Conservation (phyloP, 805 yeast species). For the Nakazawaea holstii region DNA sequence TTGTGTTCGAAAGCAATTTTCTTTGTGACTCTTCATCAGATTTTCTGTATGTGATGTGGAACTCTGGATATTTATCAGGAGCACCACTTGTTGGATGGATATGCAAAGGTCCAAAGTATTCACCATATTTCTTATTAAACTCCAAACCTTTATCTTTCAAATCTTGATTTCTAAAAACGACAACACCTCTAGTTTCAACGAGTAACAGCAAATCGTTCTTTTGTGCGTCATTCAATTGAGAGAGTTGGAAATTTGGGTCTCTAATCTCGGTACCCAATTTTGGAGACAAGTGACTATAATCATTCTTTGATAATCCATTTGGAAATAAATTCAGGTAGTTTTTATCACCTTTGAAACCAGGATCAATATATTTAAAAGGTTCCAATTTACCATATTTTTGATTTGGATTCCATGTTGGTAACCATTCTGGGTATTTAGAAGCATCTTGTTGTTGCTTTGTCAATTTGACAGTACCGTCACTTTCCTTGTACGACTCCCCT, state of each 20-base stretch:
- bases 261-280: conserved; percentile 62
- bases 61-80: conserved; percentile 51
- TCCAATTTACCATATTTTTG: conserved; percentile 46
- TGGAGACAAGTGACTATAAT: conserved; percentile 47
- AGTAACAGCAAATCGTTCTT: conserved; percentile 66
- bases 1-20: conserved; percentile 28
- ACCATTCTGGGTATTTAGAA: conserved; percentile 45
- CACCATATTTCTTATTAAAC: conserved; percentile 46
- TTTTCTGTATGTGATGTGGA: conserved; percentile 57
- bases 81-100: conserved; percentile 74
- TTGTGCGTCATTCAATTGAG: conserved; percentile 44
- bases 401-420: conserved; percentile 66
- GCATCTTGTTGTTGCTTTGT: conserved; percentile 33
- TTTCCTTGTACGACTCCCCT: conserved; percentile 43
- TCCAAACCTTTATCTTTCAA: conserved; percentile 49
- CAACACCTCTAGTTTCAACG: conserved; percentile 68
- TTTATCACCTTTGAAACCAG: conserved; percentile 68
- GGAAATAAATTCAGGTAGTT: conserved; percentile 41
- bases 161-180: conserved; percentile 62
- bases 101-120: conserved; percentile 65
- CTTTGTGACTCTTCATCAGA: conserved; percentile 33
- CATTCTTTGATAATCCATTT: conserved; percentile 18
- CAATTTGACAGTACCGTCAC: conserved; percentile 42
- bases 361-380: conserved; percentile 53
- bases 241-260: conserved; percentile 46